Evolutionary conservation across 1,284 basidiomycete species (phyloP), one percentile per base, ranked within the genome.

Genomic region (Ustilago trichophora): DNA sequence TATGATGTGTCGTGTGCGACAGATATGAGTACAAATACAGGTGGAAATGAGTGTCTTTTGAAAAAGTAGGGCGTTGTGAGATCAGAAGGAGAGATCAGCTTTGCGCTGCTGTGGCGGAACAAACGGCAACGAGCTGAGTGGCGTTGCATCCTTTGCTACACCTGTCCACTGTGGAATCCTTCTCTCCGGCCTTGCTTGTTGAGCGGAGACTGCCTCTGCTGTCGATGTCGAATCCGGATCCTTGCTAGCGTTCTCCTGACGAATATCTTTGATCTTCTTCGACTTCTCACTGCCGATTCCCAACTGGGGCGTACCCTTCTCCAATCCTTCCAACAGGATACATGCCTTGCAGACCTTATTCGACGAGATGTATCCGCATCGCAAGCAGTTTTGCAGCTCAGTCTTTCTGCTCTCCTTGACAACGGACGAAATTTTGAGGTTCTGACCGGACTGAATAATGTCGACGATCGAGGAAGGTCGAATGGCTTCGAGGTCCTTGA

Each of bases 401-500:
- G 72, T 59, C 34, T 76, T 67, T 37, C 57, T 73, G 29, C 68
- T 72, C 55, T 75, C 60, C 33, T 73, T 63, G 33, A 67, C 75
- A 4, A 60, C 48, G 10, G 33, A 18, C 0, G 53, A 57, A 7
- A 76, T 66, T 42, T 75, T 73, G 38, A 81, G 52, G 24, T 72
- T 67, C 49, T 81, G 78, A 22, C 75, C 73, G 10, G 65, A 62
- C 21, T 74, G 91, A 46, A 98, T 97, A 65, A 98, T 96, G 80
- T 99, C 95, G 56, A 99, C 91, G 67, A 98, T 97, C 2, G 92
- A 91, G 73, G 90, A 92, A 0, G 96, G 93, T 16, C 95, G 87
- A 29, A 94, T 89, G 0, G 90, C 90, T 83, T 99, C 95, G 13
- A 98, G 86, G 71, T 98, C 93, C 82, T 98, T 98, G 36, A 98